Evolutionary conservation across 2,329 filamentous ascomycete species (phyloP).

Genomic region (Ophiostoma perfectum): DNA sequence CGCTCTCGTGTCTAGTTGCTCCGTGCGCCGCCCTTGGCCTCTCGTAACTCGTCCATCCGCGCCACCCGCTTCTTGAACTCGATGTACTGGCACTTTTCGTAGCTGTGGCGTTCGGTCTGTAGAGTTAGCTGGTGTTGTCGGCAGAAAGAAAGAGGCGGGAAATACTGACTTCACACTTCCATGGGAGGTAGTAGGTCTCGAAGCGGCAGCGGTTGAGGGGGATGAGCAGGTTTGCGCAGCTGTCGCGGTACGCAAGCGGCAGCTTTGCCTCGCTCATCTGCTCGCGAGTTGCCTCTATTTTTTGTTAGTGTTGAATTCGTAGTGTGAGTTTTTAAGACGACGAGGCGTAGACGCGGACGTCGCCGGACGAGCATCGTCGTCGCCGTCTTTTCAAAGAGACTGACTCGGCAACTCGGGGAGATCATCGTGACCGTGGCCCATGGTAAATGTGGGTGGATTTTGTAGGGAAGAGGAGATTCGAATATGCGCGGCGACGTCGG

Average conservation of each 20-base stretch:
- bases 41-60: constrained; percentile 96
- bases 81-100: constrained; percentile 98
- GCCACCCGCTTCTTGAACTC: constrained; percentile 98
- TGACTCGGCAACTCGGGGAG: constrained; percentile 15
- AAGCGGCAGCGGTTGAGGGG: constrained; percentile 91
- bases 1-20: constrained; percentile 62
- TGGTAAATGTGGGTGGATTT: neutral
- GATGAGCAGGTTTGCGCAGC: constrained; percentile 89
- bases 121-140: neutral
- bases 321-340: neutral
- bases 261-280: constrained; percentile 90
- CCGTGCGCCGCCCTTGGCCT: constrained; percentile 73
- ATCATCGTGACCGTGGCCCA: constrained; percentile 16
- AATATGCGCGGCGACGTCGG: neutral
- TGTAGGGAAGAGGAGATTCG: neutral
- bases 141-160: neutral
- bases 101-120: constrained; percentile 91
- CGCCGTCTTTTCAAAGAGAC: neutral
- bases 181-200: constrained; percentile 89
- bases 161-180: constrained; percentile 85
- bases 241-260: constrained; percentile 87
- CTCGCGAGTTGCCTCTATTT: constrained; percentile 69
- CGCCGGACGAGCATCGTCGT: neutral
- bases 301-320: constrained; percentile 6
- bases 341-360: neutral